Evolutionary conservation across 495 filamentous ascomycete genomes (phyloP).

Genomic region (Neurospora intermedia): DNA sequence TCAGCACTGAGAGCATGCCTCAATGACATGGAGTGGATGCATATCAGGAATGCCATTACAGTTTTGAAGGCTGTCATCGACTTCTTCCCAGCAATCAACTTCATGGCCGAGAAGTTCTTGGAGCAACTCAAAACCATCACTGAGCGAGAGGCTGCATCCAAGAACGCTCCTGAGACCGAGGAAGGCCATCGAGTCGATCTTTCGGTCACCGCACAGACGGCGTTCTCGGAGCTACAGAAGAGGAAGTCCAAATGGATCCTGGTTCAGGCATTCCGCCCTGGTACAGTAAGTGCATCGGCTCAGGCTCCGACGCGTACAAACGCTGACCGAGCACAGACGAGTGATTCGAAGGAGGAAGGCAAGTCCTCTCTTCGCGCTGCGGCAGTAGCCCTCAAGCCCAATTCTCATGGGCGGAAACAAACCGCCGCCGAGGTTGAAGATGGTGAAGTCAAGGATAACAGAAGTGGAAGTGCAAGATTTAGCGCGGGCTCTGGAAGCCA

Average conservation of each 20-base stretch:
- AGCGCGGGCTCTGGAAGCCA: constrained; percentile 19
- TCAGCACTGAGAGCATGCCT: constrained; percentile 69
- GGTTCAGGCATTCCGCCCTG: constrained; percentile 62
- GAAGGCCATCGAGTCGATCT: constrained; percentile 66
- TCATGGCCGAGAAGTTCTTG: constrained; percentile 66
- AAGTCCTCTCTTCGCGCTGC: constrained; percentile 25
- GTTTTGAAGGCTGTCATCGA: constrained; percentile 71
- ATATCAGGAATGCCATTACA: constrained; percentile 90
- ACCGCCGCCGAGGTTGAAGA: constrained; percentile 57
- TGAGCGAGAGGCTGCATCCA: constrained; percentile 51
- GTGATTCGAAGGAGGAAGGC: constrained; percentile 28
- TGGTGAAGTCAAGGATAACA: constrained; percentile 66
- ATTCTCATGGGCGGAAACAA: constrained; percentile 18
- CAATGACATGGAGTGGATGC: constrained; percentile 82
- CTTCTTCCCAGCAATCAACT: constrained; percentile 79
- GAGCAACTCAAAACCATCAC: constrained; percentile 60
- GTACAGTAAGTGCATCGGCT: constrained; percentile 33
- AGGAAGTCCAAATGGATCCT: constrained; percentile 74
- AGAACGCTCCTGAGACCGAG: constrained; percentile 53
- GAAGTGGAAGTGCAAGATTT: constrained; percentile 14
- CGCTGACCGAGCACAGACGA: constrained; percentile 25
- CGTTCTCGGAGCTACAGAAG: constrained; percentile 72
- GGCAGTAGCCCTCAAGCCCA: constrained; percentile 38
- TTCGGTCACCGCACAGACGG: constrained; percentile 75
- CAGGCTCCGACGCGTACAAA: constrained; percentile 8